These are phyloP conservation scores for Beauveria pseudobassiana DNA, from an alignment of 2,329 filamentous ascomycete genomes.

Conservation along the genomic window DNA sequence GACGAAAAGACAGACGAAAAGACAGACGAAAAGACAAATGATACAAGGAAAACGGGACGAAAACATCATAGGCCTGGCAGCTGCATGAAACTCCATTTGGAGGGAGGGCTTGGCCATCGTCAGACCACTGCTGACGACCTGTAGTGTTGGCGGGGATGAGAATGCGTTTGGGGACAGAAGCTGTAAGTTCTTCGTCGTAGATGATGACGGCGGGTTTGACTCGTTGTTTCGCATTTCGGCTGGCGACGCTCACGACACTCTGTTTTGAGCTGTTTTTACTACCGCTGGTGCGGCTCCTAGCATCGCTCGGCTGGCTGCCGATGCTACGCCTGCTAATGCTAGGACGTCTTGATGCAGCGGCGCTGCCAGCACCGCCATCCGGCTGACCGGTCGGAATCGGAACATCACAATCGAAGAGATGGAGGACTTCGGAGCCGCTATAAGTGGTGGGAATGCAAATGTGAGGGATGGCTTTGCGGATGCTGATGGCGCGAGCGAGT, in stretches of 20 bases:
- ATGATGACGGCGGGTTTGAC: conserved; percentile 26
- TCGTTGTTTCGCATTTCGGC: conserved; percentile 16
- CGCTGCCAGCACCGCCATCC: conserved; percentile 7
- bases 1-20: too few relatives aligned
- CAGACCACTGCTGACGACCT: conserved; percentile 7
- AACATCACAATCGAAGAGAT: conserved; percentile 19
- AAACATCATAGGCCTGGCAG: conserved; percentile 26
- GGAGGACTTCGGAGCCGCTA: conserved; percentile 54
- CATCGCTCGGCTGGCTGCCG: conserved; percentile 4
- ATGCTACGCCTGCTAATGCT: conserved; percentile 8
- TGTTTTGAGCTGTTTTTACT: conserved; percentile 11
- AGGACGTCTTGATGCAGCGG: background rate
- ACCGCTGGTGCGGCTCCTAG: conserved; percentile 9
- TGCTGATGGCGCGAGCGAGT: conserved; percentile 46
- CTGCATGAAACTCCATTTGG: conserved; percentile 28
- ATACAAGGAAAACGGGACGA: background rate
- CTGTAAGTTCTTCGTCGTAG: conserved; percentile 30
- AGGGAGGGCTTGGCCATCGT: conserved; percentile 16
- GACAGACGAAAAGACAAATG: background rate
- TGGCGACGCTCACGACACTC: conserved; percentile 5
- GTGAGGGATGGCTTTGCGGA: conserved; percentile 46
- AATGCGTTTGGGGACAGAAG: conserved; percentile 19
- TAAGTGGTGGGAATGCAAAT: conserved; percentile 54
- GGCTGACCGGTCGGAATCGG: conserved; percentile 8
- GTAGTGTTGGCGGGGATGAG: conserved; percentile 19